phyloP scores from a whole-genome alignment of 2,329 filamentous ascomycete species.

The Exophiala lecanii-corni region DNA sequence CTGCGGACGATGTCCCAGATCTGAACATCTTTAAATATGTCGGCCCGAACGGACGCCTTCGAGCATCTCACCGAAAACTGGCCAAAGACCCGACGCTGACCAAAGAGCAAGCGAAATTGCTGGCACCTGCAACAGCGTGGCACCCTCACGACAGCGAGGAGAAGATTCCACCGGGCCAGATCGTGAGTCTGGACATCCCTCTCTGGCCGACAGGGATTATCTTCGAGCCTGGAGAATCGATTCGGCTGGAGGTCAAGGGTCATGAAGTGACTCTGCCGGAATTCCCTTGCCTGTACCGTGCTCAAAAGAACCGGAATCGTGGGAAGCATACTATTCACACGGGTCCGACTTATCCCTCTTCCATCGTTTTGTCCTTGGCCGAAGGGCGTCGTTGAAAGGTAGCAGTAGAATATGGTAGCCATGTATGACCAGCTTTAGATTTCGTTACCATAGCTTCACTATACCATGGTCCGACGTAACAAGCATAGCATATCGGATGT shows the following conservation, averaged over 20 bases:
- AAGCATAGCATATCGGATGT: not conserved
- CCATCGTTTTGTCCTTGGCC: slow-evolving; percentile 13
- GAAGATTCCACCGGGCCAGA: slow-evolving; percentile 37
- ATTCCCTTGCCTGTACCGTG: slow-evolving; percentile 12
- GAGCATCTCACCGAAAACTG: slow-evolving; percentile 44
- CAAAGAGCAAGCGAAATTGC: no score
- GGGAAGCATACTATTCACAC: slow-evolving; percentile 13
- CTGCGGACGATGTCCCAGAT: no score
- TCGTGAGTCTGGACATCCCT: slow-evolving; percentile 45
- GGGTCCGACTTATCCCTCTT: slow-evolving; percentile 11
- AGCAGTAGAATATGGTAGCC: no score
- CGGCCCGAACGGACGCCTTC: slow-evolving; percentile 40
- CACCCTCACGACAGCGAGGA: slow-evolving; percentile 40
- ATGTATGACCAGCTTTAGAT: no score
- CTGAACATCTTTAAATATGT: slow-evolving; percentile 37
- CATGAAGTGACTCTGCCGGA: slow-evolving; percentile 28
- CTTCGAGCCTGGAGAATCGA: slow-evolving; percentile 40
- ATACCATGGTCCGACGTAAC: no score
- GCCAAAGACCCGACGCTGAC: slow-evolving; percentile 32
- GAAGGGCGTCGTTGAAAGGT: no score
- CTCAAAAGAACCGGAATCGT: slow-evolving; percentile 5
- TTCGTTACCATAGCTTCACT: no score
- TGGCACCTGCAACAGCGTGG: slow-evolving; percentile 32
- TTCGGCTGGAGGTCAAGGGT: slow-evolving; percentile 37
- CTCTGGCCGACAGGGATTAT: slow-evolving; percentile 46